phyloP scores from a whole-genome alignment of 257 asterid species.

The Solanum virginianum region DNA sequence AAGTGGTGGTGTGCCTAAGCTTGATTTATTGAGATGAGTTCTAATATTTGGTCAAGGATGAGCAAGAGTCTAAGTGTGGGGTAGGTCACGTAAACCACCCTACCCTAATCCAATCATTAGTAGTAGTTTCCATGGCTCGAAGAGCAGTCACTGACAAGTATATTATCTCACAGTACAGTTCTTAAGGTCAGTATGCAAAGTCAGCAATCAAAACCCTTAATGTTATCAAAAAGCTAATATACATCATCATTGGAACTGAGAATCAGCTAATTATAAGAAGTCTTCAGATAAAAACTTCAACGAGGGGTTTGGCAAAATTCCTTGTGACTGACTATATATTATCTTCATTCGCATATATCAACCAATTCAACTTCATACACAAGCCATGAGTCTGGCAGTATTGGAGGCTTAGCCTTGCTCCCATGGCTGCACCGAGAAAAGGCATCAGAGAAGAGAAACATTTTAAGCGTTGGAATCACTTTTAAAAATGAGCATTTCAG shows the following conservation, averaged over 20 bases:
- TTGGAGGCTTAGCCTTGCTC: neutral
- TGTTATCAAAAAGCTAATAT: neutral
- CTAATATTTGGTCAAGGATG: neutral
- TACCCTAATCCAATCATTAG: neutral
- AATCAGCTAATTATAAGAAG: neutral
- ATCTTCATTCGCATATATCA: neutral
- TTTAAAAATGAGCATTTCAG: neutral
- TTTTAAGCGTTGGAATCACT: neutral
- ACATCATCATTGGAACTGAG: neutral
- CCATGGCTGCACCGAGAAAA: neutral
- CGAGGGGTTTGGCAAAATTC: neutral
- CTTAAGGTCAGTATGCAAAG: neutral
- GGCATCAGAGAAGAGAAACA: neutral
- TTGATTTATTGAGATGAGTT: neutral
- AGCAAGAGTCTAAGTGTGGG: neutral
- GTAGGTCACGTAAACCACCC: neutral
- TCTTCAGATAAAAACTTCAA: neutral
- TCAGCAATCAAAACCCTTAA: neutral
- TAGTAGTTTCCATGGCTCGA: neutral
- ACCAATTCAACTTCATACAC: conserved; percentile 3
- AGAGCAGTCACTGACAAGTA: neutral
- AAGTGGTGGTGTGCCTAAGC: neutral
- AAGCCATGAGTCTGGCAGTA: conserved; percentile 1
- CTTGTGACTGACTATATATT: neutral
- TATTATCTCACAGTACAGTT: neutral